Evolutionary conservation across 1,284 basidiomycete species (phyloP).

Genomic region (Melampsora larici-populina): DNA sequence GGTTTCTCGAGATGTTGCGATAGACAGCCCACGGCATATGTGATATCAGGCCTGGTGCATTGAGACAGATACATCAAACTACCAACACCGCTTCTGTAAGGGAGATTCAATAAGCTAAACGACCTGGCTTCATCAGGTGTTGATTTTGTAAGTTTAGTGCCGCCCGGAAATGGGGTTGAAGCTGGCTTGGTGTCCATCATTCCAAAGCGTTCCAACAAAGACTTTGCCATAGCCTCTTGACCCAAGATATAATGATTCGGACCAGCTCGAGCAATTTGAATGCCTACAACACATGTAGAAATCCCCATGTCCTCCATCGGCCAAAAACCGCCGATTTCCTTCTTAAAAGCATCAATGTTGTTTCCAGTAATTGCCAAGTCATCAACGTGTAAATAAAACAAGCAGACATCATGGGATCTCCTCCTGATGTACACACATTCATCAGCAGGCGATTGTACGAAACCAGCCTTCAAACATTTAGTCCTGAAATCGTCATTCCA

Average conservation of each 20-base stretch:
- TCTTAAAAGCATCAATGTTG: background rate
- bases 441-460: background rate
- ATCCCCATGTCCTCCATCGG: background rate
- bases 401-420: background rate
- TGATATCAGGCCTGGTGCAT: constrained; percentile 1
- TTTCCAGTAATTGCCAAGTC: background rate
- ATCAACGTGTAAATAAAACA: constrained; percentile 2
- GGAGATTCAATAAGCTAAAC: no score
- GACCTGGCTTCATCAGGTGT: background rate
- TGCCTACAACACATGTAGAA: background rate
- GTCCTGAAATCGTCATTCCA: background rate
- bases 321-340: background rate
- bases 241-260: background rate
- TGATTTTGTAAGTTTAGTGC: background rate
- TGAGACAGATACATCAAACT: no score
- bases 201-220: background rate
- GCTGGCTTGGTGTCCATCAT: background rate
- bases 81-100: no score
- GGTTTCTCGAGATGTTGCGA: constrained; percentile 21
- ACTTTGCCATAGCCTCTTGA: background rate
- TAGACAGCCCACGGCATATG: background rate
- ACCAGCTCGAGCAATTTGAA: no score
- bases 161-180: no score
- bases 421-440: background rate
- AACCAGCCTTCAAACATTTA: background rate